These are phyloP conservation scores for Saturnispora ahearnii DNA, from an alignment of 805 yeast genomes.

Conservation along the genomic window DNA sequence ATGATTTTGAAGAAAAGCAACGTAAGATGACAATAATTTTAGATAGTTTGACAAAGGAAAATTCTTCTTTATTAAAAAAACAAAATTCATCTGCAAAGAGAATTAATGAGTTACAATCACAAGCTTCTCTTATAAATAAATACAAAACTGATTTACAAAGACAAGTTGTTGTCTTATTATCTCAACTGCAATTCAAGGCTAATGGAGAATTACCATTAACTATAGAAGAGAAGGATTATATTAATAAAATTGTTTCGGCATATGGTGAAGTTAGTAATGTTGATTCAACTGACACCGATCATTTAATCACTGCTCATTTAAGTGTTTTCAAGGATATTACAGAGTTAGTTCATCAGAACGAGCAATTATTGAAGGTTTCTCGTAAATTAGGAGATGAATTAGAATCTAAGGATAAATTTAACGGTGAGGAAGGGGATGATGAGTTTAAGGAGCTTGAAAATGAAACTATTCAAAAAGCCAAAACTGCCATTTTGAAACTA, in stretches of 20 bases:
- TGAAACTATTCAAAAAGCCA: constrained; percentile 35
- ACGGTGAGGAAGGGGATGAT: constrained; percentile 40
- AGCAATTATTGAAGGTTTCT: constrained; percentile 57
- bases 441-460: constrained; percentile 29
- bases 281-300: constrained; percentile 56
- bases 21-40: constrained; percentile 45
- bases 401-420: constrained; percentile 50
- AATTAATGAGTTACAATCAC: constrained; percentile 36
- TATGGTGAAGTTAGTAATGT: constrained; percentile 11
- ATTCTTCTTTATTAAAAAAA: constrained; percentile 15
- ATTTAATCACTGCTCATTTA: constrained; percentile 61
- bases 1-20: constrained; percentile 46
- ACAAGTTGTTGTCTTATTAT: constrained; percentile 69
- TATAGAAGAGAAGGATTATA: constrained; percentile 52
- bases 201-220: constrained; percentile 54
- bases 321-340: constrained; percentile 58
- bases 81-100: constrained; percentile 22
- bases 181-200: constrained; percentile 52
- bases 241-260: constrained; percentile 43
- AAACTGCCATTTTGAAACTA: constrained; percentile 54
- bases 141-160: constrained; percentile 67
- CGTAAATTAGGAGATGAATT: constrained; percentile 65
- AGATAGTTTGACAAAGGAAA: constrained; percentile 45
- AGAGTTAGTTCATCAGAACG: constrained; percentile 67
- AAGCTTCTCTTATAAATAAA: constrained; percentile 39